A percentile compares a stretch with the other conserved stretches of the same genome.
Conservation (phyloP, 2,329 filamentous ascomycete genomes). For the Claviceps africana region DNA sequence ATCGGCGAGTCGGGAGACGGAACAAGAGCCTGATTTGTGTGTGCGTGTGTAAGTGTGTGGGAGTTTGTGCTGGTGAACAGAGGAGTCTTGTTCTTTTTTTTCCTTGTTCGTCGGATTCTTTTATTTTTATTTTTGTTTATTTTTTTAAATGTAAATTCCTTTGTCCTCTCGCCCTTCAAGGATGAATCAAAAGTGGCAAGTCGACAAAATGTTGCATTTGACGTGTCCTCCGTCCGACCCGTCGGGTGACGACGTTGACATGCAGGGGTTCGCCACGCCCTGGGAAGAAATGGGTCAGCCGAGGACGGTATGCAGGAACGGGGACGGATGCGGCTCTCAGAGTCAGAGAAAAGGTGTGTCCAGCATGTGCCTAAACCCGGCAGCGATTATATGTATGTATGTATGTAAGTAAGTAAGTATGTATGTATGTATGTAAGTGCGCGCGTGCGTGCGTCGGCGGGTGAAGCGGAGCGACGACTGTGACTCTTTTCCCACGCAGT, state of each 20-base stretch:
- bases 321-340: conserved; percentile 9
- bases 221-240: not conserved
- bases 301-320: conserved; percentile 18
- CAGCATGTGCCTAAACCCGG: conserved; percentile 3
- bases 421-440: too few relatives aligned
- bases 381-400: conserved; percentile 17
- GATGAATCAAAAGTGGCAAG: not conserved
- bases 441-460: too few relatives aligned
- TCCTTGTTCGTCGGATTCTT: too few relatives aligned
- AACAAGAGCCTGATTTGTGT: not conserved
- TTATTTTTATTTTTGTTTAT: not conserved
- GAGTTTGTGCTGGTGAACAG: too few relatives aligned
- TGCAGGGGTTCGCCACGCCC: not conserved
- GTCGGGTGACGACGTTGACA: not conserved
- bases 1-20: conserved; percentile 13
- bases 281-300: not conserved
- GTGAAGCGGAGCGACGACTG: too few relatives aligned
- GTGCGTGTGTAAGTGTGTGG: too few relatives aligned
- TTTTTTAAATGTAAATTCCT: not conserved
- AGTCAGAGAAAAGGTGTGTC: not conserved
- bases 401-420: too few relatives aligned
- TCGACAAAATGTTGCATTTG: not conserved
- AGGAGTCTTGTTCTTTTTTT: not conserved
- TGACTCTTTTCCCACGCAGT: conserved; percentile 16
- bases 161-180: too few relatives aligned